A percentile compares a stretch with the other conserved stretches of the same genome.
Conservation (phyloP, 345 rosid species). For the Microcos paniculata region DNA sequence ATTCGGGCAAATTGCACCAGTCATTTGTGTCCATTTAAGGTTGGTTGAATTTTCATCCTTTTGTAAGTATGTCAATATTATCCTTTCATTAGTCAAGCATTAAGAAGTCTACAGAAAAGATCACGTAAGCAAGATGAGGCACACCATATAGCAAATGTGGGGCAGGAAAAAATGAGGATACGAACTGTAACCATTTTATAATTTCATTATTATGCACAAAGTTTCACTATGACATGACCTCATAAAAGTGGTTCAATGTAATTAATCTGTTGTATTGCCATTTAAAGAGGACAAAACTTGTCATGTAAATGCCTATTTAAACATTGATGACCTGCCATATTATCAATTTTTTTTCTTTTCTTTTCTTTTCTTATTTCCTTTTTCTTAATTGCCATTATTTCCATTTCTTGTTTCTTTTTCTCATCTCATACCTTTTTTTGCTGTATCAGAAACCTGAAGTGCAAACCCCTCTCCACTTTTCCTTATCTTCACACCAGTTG, state of each 20-base stretch:
- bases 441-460: neutral
- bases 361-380: no score
- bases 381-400: neutral
- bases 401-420: neutral
- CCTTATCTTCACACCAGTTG: neutral
- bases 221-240: neutral
- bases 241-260: neutral
- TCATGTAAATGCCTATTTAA: neutral
- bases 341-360: neutral
- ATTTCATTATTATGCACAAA: neutral
- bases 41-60: neutral
- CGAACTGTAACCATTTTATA: neutral
- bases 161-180: neutral
- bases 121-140: neutral
- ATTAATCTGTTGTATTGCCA: neutral
- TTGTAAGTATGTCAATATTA: neutral
- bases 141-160: neutral
- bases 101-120: neutral
- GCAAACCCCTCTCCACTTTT: neutral
- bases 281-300: neutral
- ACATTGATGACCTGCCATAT: neutral
- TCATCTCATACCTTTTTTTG: neutral
- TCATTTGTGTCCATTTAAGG: slow-evolving; percentile 3
- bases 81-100: neutral
- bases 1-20: neutral